Evolutionary conservation across 2,329 filamentous ascomycete genomes (phyloP).

Genomic region (Calonectria leucothoes): DNA sequence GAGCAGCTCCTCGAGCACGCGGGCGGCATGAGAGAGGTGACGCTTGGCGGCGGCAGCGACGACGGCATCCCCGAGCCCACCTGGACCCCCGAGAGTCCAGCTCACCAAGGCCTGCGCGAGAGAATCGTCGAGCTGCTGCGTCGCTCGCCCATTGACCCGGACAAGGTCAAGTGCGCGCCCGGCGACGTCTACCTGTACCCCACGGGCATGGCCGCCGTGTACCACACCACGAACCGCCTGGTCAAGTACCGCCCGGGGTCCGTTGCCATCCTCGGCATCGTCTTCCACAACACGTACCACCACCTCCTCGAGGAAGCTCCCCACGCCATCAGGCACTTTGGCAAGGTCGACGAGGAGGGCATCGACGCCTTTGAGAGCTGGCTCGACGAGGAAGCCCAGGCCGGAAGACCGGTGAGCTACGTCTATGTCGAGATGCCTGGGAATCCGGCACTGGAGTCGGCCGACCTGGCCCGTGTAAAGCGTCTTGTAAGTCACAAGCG

Average conservation of each 20-base stretch:
- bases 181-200: constrained; percentile 64
- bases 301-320: constrained; percentile 58
- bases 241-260: constrained; percentile 47
- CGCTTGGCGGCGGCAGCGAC: constrained; percentile 36
- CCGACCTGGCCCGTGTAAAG: constrained; percentile 49
- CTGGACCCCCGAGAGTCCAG: constrained; percentile 51
- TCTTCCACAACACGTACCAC: constrained; percentile 63
- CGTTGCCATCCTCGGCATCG: constrained; percentile 60
- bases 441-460: constrained; percentile 50
- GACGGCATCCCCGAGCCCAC: constrained; percentile 47
- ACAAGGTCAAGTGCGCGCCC: constrained; percentile 37
- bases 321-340: constrained; percentile 60
- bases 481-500: constrained; percentile 49
- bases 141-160: constrained; percentile 50
- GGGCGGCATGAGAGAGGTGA: constrained; percentile 49
- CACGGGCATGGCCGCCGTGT: constrained; percentile 66
- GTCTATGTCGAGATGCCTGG: constrained; percentile 59
- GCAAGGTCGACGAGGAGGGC: constrained; percentile 53
- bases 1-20: constrained; percentile 55
- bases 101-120: constrained; percentile 52
- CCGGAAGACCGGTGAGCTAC: constrained; percentile 55
- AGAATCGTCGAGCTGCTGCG: constrained; percentile 56
- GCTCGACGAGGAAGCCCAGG: constrained; percentile 53
- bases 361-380: constrained; percentile 58
- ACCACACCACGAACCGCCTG: constrained; percentile 54